Conservation (phyloP, 176 grass and related monocot species). For the Aegilops longissima region DNA sequence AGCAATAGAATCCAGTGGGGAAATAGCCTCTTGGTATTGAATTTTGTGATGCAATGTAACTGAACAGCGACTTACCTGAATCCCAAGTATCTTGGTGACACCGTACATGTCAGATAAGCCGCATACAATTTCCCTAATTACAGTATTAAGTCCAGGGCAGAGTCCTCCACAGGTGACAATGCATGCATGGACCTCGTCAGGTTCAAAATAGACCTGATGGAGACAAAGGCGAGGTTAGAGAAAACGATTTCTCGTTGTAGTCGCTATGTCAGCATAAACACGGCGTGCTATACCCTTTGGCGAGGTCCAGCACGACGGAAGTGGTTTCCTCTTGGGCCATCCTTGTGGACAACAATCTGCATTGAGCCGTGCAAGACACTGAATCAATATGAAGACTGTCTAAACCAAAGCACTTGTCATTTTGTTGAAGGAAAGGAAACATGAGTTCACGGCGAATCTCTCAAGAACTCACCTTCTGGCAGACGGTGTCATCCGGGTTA, state of each 20-base stretch:
- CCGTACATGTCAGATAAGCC: slow-evolving; percentile 93
- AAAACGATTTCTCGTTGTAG: background rate
- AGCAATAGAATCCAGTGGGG: background rate
- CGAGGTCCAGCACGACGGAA: slow-evolving; percentile 89
- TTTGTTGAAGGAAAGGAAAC: background rate
- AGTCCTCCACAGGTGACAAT: slow-evolving; percentile 97
- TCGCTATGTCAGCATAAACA: background rate
- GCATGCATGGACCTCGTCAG: slow-evolving; percentile 90
- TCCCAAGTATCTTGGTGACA: slow-evolving; percentile 81
- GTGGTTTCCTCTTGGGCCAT: slow-evolving; percentile 75
- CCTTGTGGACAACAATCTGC: slow-evolving; percentile 90
- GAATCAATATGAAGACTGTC: background rate
- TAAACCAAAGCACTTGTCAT: background rate
- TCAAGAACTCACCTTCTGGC: slow-evolving; percentile 73
- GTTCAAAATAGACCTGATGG: slow-evolving; percentile 79
- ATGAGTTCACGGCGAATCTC: background rate
- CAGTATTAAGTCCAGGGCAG: slow-evolving; percentile 97
- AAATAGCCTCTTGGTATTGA: background rate
- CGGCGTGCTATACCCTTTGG: slow-evolving; percentile 51
- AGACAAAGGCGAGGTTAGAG: background rate
- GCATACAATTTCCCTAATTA: slow-evolving; percentile 97
- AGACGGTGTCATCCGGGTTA: slow-evolving; percentile 72
- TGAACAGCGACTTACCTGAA: slow-evolving; percentile 48
- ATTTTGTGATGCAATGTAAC: background rate
- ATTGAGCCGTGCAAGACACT: background rate